Evolutionary conservation across 352 stramenopile genomes (phyloP), one percentile per base, ranked within the genome.

Genomic region (Globisporangium megalacanthum): DNA sequence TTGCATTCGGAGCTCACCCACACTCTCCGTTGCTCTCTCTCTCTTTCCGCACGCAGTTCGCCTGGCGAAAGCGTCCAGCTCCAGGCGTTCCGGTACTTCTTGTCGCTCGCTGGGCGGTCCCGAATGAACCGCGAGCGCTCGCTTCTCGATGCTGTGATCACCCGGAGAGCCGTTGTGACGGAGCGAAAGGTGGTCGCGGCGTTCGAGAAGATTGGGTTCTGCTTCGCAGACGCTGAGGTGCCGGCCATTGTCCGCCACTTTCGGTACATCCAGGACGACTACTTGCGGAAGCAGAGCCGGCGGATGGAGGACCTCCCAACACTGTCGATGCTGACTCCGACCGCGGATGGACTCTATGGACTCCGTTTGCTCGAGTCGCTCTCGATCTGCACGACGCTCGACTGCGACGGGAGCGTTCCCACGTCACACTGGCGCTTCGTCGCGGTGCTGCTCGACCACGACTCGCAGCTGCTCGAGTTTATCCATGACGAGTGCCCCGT

Each of bases 111-210:
- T 13, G 54, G 67, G 7, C 64, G 73, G 33, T 68, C 63, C 25
- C 59, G 70, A 5, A 62, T 75, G n/a, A 83, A 72, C n/a, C 68
- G 64, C 15, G 79, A 88, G 57, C 60, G 77, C 10, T 58, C 51
- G 6, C 83, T 89, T 39, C 69, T 89, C 37, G 79, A 86, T 39
- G 72, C 77, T 6, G 73, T 88, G 35, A 82, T 86, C 25, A 88
- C 83, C 36, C 67, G 79, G 8, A 81, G 80, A 44, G 39, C 75
- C 19, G 73, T 89, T 6, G 66, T 89, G 33, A 89, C 79, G 0
- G 79, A 89, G 31, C 69, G 73, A 17, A 83, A 85, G 50, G 65
- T 88, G 6, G 44, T 59, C 14, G 60, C 62, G 1, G 64, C 73
- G 4, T 88, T 89, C 17, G 58, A 77, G 41, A 69, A 72, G 13